A percentile compares a stretch with the other conserved stretches of the same genome.
phyloP scores from a whole-genome alignment of 2,329 filamentous ascomycete genomes.

The Xylariaceae sp. region DNA sequence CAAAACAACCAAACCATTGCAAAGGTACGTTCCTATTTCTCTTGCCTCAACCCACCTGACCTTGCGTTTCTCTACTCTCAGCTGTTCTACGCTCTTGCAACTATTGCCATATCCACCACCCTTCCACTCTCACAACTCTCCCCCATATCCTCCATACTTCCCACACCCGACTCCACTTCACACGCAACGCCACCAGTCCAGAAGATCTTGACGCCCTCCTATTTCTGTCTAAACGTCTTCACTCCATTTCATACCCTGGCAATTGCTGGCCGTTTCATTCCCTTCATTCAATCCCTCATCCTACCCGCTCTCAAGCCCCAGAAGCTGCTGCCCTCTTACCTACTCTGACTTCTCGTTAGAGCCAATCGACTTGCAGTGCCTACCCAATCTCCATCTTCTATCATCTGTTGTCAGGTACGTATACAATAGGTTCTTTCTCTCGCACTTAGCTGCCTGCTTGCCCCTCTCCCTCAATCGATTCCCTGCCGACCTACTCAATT shows the following conservation, averaged over 20 bases:
- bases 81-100: background rate
- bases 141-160: background rate
- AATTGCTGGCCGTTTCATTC: no score
- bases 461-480: no score
- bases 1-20: background rate
- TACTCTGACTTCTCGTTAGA: background rate
- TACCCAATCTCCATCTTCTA: background rate
- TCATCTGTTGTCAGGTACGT: background rate
- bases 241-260: no score
- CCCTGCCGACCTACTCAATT: no score
- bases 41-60: background rate
- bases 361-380: background rate
- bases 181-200: background rate
- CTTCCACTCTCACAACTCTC: background rate
- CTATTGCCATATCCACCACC: background rate
- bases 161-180: no score
- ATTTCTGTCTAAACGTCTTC: no score
- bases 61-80: background rate
- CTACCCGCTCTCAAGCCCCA: background rate
- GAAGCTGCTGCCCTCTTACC: background rate
- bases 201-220: no score
- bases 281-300: no score
- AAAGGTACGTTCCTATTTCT: background rate
- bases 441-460: background rate
- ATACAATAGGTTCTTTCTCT: background rate